phyloP scores from a whole-genome alignment of 2,329 filamentous ascomycete species.

The Colletotrichum destructivum region DNA sequence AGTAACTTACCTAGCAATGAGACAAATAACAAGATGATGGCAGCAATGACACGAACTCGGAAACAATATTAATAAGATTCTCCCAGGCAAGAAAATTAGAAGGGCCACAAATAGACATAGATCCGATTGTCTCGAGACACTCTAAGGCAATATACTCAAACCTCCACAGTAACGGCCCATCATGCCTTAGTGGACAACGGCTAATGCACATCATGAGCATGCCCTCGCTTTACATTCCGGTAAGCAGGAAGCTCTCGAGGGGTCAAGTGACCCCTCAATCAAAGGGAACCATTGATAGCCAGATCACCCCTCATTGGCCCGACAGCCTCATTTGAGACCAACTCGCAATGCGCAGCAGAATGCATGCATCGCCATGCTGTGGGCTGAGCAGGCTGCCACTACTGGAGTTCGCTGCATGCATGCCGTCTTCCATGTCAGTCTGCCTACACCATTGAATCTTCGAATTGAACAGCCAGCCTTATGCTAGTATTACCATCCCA shows the following conservation, averaged over 20 bases:
- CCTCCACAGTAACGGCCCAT: not conserved
- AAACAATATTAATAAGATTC: not conserved
- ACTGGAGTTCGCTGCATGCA: not conserved
- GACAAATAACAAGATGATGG: not conserved
- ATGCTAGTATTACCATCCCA: not conserved
- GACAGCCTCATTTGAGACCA: not conserved
- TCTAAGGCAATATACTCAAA: not conserved
- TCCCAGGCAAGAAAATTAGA: too few relatives aligned
- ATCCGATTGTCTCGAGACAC: not conserved
- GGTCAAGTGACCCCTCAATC: not conserved
- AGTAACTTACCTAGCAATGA: not conserved
- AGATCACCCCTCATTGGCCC: not conserved
- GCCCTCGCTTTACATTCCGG: not conserved
- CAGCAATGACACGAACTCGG: not conserved
- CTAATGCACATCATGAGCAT: not conserved
- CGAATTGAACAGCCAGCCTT: not conserved
- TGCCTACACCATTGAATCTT: not conserved
- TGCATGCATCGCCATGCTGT: constrained; percentile 1
- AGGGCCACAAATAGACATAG: too few relatives aligned
- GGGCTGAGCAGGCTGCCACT: not conserved
- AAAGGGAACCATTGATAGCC: not conserved
- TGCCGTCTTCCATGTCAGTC: not conserved
- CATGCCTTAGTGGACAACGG: not conserved
- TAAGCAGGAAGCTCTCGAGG: not conserved
- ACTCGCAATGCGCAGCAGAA: not conserved